Base-by-base conservation (phyloP, 169 alveolate species). In the Cryptosporidium ryanae region DNA sequence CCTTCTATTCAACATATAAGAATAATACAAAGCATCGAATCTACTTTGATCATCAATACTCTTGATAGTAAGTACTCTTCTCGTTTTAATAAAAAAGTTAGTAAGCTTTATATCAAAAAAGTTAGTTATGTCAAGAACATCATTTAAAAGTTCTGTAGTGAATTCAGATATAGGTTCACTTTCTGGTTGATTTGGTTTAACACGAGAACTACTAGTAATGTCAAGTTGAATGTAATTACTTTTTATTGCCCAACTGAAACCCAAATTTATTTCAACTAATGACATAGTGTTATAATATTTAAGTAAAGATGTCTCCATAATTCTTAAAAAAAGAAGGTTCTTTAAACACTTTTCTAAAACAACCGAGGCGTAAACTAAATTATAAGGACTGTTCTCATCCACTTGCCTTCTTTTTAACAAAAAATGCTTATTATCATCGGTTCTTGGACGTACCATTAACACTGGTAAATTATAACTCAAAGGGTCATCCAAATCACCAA, bases 121-220 rank as follows among this genome's bases (percentile, higher is more conserved):
- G 17, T 23, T 68, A 21, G 55, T 52, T n/a, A 68, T 50, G 32
- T 68, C 55, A 23, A 29, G 34, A 15, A 68, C 55, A 12, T 29
- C 38, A 10, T 34, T 31, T 38, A 68, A 68, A 13, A 31, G 13
- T 6, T 68, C 65, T 1, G 83, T 68, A 21, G 83, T 27, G 59
- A 50, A 68, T n/a, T 68, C 83, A 0, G 59, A 23, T 13, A 68
- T 68, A 2, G 83, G 83, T 32, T 27, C 65, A 2, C 52, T 68
- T 8, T 49, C 83, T 15, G 18, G 32, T 21, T 52, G 38, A 52
- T 21, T 52, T 52, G 63, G 21, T 29, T 65, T 68, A 23, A 49
- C 55, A 50, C 55, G 66, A 7, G 83, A 68, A 4, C 50, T 25
- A 52, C 67, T 68, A 32, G 59, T 21, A 25, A 68, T 68, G 43